Evolutionary conservation across 2,329 filamentous ascomycete species (phyloP).

Genomic region (Aspergillus ustus): DNA sequence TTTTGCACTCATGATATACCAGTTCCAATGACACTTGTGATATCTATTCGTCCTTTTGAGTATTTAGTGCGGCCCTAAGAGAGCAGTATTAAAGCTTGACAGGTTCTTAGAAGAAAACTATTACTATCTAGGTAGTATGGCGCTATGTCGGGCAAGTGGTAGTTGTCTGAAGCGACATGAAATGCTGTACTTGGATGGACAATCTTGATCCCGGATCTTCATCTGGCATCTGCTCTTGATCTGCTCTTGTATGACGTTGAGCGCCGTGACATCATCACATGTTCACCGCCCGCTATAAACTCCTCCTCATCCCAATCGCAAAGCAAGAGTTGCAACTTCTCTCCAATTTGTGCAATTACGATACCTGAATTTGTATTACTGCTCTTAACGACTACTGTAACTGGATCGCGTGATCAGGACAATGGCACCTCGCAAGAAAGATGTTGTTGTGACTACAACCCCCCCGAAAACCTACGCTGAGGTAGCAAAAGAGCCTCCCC

Average conservation of each 20-base stretch:
- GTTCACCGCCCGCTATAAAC: slow-evolving; percentile 35
- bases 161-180: background rate
- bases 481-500: slow-evolving; percentile 15
- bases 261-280: slow-evolving; percentile 41
- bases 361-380: background rate
- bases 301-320: background rate
- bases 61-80: background rate
- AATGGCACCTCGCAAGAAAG: slow-evolving; percentile 32
- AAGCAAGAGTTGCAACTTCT: background rate
- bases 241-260: slow-evolving; percentile 8
- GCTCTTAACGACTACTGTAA: background rate
- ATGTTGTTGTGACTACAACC: slow-evolving; percentile 18
- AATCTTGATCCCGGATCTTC: slow-evolving; percentile 1
- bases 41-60: background rate
- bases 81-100: background rate
- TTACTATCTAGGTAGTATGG: background rate
- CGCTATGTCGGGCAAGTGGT: background rate
- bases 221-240: background rate
- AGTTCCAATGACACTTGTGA: background rate
- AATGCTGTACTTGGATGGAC: background rate
- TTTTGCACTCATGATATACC: background rate
- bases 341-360: background rate
- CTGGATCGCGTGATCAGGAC: background rate
- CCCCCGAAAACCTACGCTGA: slow-evolving; percentile 21
- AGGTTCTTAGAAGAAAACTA: background rate